Percentiles rank a stretch among this genome's conserved stretches.
phyloP scores from a whole-genome alignment of 495 filamentous ascomycete genomes.

The Bryoglossum gracile region DNA sequence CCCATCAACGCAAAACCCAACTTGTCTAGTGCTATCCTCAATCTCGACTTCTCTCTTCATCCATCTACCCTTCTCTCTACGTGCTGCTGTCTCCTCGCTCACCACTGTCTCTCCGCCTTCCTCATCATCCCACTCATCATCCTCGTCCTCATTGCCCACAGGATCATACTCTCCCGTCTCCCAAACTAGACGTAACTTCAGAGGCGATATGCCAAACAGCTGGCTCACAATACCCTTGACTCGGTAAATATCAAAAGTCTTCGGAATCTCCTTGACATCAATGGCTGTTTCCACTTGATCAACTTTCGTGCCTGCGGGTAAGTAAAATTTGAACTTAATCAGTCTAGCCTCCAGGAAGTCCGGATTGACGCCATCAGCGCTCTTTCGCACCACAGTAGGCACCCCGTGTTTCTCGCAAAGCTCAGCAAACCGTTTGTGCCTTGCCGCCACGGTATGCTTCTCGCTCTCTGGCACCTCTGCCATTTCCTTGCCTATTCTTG shows the following conservation, averaged over 20 bases:
- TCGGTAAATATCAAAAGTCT: constrained; percentile 67
- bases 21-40: constrained; percentile 68
- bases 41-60: constrained; percentile 73
- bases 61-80: constrained; percentile 41
- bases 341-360: constrained; percentile 67
- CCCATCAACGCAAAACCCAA: constrained; percentile 77
- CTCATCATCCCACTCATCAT: constrained; percentile 38
- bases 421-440: constrained; percentile 62
- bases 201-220: constrained; percentile 57
- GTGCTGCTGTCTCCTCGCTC: not conserved
- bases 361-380: constrained; percentile 45
- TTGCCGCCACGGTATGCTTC: constrained; percentile 44
- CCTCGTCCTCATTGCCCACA: constrained; percentile 53
- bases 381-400: constrained; percentile 46
- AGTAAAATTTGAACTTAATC: constrained; percentile 55
- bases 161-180: constrained; percentile 84
- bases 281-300: constrained; percentile 20
- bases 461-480: constrained; percentile 48
- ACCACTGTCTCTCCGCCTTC: constrained; percentile 9
- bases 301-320: constrained; percentile 17
- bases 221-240: constrained; percentile 71
- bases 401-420: constrained; percentile 69
- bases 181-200: constrained; percentile 60
- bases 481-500: constrained; percentile 67
- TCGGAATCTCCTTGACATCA: constrained; percentile 55